Conservation (phyloP, 108 stramenopile species). For the Cyclostephanos invisitatus region DNA sequence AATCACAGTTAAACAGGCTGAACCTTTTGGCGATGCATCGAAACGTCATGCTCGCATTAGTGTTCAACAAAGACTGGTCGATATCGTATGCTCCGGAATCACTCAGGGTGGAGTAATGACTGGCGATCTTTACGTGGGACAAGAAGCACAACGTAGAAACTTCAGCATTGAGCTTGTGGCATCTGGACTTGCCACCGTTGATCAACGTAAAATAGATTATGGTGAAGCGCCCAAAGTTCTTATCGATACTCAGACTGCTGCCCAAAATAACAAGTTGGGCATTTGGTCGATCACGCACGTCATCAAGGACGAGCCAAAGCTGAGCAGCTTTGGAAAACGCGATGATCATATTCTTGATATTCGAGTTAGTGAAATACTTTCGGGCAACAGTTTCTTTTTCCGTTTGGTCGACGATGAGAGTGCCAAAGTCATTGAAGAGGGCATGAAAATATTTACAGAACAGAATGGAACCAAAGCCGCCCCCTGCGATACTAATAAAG, state of each 20-base stretch:
- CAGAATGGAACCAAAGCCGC: slow-evolving; percentile 78
- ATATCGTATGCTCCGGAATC: slow-evolving; percentile 78
- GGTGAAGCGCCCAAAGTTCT: slow-evolving; percentile 79
- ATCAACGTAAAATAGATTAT: slow-evolving; percentile 88
- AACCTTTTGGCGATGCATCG: slow-evolving; percentile 96
- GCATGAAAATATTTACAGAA: slow-evolving; percentile 87
- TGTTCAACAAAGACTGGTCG: slow-evolving; percentile 93
- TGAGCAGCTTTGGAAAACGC: slow-evolving; percentile 52
- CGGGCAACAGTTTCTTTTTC: slow-evolving; percentile 91
- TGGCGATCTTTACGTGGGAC: slow-evolving; percentile 76
- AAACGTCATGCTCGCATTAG: slow-evolving; percentile 86
- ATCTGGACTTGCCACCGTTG: slow-evolving; percentile 82
- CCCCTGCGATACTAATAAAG: slow-evolving; percentile 80
- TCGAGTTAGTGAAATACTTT: slow-evolving; percentile 88
- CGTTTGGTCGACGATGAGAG: slow-evolving; percentile 75
- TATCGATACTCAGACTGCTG: slow-evolving; percentile 75
- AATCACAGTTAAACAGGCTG: slow-evolving; percentile 60
- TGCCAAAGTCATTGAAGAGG: slow-evolving; percentile 78
- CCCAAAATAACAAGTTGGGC: slow-evolving; percentile 76
- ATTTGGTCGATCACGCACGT: slow-evolving; percentile 75
- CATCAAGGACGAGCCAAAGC: slow-evolving; percentile 32
- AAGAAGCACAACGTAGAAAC: slow-evolving; percentile 70
- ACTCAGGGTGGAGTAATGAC: slow-evolving; percentile 88
- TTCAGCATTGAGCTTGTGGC: slow-evolving; percentile 78
- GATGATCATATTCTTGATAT: slow-evolving; percentile 62